phyloP scores from a whole-genome alignment of 805 yeast species.

The Torulaspora indica region DNA sequence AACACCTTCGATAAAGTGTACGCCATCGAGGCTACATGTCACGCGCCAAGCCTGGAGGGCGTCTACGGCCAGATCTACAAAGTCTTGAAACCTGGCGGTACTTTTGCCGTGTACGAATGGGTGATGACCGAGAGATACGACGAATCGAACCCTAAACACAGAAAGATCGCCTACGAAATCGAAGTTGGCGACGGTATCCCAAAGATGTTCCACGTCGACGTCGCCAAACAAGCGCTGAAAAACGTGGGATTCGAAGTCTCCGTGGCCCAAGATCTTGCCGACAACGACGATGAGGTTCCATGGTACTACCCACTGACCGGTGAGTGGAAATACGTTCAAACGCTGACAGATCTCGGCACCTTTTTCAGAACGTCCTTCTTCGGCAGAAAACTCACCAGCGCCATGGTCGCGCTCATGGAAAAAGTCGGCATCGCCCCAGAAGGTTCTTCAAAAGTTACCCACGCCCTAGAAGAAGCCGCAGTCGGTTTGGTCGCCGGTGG shows the following conservation, averaged over 20 bases:
- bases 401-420: constrained; percentile 77
- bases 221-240: constrained; percentile 81
- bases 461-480: constrained; percentile 95
- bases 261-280: constrained; percentile 78
- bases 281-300: constrained; percentile 74
- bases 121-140: constrained; percentile 95
- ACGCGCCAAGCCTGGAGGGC: constrained; percentile 94
- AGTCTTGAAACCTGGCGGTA: constrained; percentile 96
- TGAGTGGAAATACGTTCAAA: constrained; percentile 83
- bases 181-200: constrained; percentile 99
- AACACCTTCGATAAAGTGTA: constrained; percentile 92
- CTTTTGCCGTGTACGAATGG: constrained; percentile 98
- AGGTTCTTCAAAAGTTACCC: constrained; percentile 85
- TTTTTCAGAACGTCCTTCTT: constrained; percentile 80
- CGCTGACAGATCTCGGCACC: constrained; percentile 70
- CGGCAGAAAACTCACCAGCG: constrained; percentile 84
- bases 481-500: constrained; percentile 94
- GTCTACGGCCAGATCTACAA: constrained; percentile 92
- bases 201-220: constrained; percentile 82
- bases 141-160: constrained; percentile 79
- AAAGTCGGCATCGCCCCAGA: constrained; percentile 83
- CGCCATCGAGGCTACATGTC: constrained; percentile 98
- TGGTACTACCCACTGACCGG: constrained; percentile 98
- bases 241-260: constrained; percentile 82
- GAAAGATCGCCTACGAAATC: constrained; percentile 92